A percentile compares a stretch with the other conserved stretches of the same genome.
These are phyloP conservation scores for Alternaria infectoria DNA, from an alignment of 2,329 filamentous ascomycete species.

Conservation along the genomic window DNA sequence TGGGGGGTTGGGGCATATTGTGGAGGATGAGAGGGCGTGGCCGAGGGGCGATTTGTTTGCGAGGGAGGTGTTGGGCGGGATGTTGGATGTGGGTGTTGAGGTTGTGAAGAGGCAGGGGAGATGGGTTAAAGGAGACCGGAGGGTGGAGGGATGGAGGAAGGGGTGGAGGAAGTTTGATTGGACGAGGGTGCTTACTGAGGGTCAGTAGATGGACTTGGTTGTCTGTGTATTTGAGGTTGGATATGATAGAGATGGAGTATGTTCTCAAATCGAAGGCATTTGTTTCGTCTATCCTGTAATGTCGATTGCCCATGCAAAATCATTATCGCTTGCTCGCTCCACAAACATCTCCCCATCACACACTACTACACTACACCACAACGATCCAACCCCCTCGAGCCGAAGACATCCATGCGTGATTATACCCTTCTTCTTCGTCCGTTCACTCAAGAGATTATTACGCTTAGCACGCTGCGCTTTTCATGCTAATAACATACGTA, in stretches of 20 bases:
- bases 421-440: neutral
- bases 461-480: constrained; percentile 6
- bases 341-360: neutral
- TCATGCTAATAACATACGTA: constrained; percentile 3
- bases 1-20: constrained; percentile 88
- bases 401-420: neutral
- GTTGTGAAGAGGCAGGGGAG: constrained; percentile 88
- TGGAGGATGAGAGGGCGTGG: constrained; percentile 86
- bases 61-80: constrained; percentile 87
- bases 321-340: neutral
- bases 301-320: constrained; percentile 2
- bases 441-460: neutral
- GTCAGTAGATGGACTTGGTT: constrained; percentile 4
- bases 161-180: constrained; percentile 95
- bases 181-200: constrained; percentile 67
- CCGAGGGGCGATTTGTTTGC: constrained; percentile 92
- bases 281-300: constrained; percentile 17
- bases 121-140: constrained; percentile 73
- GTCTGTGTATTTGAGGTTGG: neutral
- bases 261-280: neutral
- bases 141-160: constrained; percentile 80
- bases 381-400: neutral
- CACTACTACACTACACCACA: neutral
- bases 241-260: neutral
- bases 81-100: constrained; percentile 82